These are phyloP conservation scores for Pulchroboletus neoregius DNA, from an alignment of 1,284 basidiomycete species.

Conservation along the genomic window DNA sequence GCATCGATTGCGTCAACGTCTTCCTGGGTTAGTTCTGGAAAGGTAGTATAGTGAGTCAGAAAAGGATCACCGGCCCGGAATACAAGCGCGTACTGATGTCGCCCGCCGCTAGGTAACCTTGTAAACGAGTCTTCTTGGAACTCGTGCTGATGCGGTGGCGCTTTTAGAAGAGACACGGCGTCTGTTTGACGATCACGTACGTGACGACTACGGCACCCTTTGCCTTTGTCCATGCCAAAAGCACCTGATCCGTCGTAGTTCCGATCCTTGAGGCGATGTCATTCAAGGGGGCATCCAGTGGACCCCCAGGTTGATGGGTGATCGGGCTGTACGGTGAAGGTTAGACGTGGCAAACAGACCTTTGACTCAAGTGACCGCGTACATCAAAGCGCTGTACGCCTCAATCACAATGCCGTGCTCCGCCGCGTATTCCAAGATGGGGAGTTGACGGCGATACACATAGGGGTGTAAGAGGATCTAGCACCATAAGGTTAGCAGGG, in stretches of 20 bases:
- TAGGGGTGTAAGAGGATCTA: slow-evolving; percentile 73
- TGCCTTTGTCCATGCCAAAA: slow-evolving; percentile 62
- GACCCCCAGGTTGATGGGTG: slow-evolving; percentile 59
- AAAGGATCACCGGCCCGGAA: too few species aligned
- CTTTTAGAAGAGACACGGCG: too few species aligned
- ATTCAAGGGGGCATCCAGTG: slow-evolving; percentile 60
- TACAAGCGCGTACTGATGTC: too few species aligned
- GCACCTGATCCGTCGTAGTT: slow-evolving; percentile 61
- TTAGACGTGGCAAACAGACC: slow-evolving; percentile 3
- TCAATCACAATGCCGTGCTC: slow-evolving; percentile 63
- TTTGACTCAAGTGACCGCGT: slow-evolving; percentile 16
- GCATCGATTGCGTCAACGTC: too few species aligned
- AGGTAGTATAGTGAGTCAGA: too few species aligned
- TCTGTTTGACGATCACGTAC: slow-evolving; percentile 30
- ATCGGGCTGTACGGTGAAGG: slow-evolving; percentile 45
- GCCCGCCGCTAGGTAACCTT: too few species aligned
- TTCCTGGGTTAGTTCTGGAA: too few species aligned
- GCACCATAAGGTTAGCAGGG: too few species aligned
- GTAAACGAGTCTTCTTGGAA: background rate
- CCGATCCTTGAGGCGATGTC: slow-evolving; percentile 52
- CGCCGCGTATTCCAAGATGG: slow-evolving; percentile 46
- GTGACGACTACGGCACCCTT: slow-evolving; percentile 67
- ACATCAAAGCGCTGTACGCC: slow-evolving; percentile 67
- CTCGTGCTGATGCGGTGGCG: too few species aligned
- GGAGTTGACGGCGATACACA: slow-evolving; percentile 52